Evolutionary conservation across 768 basidiomycete genomes (phyloP), one percentile per base, ranked within the genome.

Genomic region (Mycena galericulata): DNA sequence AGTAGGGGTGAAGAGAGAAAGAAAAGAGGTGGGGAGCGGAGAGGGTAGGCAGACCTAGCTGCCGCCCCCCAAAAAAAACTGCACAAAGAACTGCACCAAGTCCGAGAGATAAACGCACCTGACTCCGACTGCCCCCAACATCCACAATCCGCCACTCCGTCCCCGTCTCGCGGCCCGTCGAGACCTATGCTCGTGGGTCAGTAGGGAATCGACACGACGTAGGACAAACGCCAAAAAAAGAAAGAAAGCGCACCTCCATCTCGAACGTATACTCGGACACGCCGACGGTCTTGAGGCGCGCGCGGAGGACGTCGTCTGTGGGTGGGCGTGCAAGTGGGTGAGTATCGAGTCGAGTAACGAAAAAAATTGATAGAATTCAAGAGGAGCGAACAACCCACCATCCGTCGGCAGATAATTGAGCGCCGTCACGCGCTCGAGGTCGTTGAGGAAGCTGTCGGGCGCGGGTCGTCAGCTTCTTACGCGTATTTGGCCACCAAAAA

Each of bases 221-320:
- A 29, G 40, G 17, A 30, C 17, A 18, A 26, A n/a, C 18, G 20
- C 12, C 24, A 40, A 8, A 22, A 38, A 20, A 41, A 34, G 12
- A 34, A 32, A 15, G n/a, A 9, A 43, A 62, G 20, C 54, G 43
- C 36, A 89, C 85, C 77, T 80, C 92, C 88, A 94, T 92, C 79
- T 91, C 88, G 72, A 95, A 94, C 73, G 86, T 90, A 79, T 94
- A 92, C 77, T 94, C 93, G 5, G 90, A 89, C 12, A 93, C 92
- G 3, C 93, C 93, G 20, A 94, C 87, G 0, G 89, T 92, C 76
- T 93, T 93, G 27, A 94, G 78, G 3, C 93, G 85, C 1, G 92
- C 93, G 29, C 89, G 89, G 49, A 94, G 84, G 24, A 94, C 90
- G 74, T 94, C 92, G 74, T 92, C 92, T 92, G 53, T 1, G 15